Conservation (phyloP, 441 rosid genomes). For the Populus hybrid region DNA sequence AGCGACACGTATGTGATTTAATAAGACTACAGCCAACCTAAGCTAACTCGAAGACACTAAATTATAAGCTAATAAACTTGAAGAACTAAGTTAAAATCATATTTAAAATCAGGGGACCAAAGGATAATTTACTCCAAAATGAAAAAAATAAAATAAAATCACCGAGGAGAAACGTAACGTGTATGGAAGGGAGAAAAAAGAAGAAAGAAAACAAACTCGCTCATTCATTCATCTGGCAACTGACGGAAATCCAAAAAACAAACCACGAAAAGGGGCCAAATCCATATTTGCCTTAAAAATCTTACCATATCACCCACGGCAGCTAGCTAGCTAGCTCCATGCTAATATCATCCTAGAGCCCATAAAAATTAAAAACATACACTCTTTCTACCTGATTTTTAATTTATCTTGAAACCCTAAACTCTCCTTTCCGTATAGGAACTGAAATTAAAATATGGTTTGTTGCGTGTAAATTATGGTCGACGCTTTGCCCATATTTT, state of each 20-base stretch:
- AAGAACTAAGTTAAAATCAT: no score
- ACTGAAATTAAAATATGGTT: no score
- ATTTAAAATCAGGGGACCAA: not conserved
- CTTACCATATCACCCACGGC: not conserved
- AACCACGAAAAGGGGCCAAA: slow-evolving; percentile 10
- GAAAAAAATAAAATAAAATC: no score
- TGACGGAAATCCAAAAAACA: slow-evolving; percentile 24
- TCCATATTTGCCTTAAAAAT: not conserved
- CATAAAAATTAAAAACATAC: no score
- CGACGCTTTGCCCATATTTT: not conserved
- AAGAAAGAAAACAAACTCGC: not conserved
- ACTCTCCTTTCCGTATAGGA: not conserved
- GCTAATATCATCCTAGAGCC: not conserved
- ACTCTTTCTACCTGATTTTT: no score
- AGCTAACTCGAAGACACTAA: not conserved
- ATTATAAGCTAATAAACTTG: no score
- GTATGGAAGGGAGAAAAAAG: not conserved
- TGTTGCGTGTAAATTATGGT: not conserved
- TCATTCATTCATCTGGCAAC: slow-evolving; percentile 2
- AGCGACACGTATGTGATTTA: not conserved
- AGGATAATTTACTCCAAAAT: no score
- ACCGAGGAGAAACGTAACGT: not conserved
- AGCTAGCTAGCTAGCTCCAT: not conserved
- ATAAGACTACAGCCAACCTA: not conserved
- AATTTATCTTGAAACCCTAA: no score